Percentiles rank a stretch among this genome's conserved stretches.
Conservation (phyloP, 2,329 filamentous ascomycete species). For the Thyridium curvatum region DNA sequence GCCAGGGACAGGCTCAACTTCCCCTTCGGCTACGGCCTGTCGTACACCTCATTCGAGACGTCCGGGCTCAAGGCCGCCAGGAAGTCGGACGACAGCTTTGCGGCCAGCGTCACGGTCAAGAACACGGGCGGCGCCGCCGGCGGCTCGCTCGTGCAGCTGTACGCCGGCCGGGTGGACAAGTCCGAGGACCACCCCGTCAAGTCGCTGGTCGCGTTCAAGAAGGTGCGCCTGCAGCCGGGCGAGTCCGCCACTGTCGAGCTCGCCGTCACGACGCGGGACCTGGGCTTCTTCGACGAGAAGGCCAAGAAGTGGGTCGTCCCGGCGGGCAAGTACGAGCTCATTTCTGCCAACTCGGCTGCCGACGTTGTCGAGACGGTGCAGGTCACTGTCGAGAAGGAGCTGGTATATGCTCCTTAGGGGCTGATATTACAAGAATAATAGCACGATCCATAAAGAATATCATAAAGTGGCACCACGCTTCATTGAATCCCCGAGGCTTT, state of each 20-base stretch:
- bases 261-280: background rate
- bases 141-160: background rate
- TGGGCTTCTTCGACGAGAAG: background rate
- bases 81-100: slow-evolving; percentile 5
- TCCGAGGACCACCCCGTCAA: background rate
- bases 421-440: no score
- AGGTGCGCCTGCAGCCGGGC: slow-evolving; percentile 1
- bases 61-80: slow-evolving; percentile 50
- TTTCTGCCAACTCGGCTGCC: background rate
- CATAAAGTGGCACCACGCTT: no score
- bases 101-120: background rate
- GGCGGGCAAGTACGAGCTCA: background rate
- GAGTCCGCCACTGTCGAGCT: background rate
- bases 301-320: background rate
- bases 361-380: background rate
- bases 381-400: background rate
- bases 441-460: no score
- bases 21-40: background rate
- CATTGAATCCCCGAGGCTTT: no score
- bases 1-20: slow-evolving; percentile 44
- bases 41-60: slow-evolving; percentile 47
- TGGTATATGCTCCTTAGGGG: no score
- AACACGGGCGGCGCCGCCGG: background rate
- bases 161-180: background rate
- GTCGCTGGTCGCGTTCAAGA: background rate